Percentiles rank a stretch among this genome's conserved stretches.
These are phyloP conservation scores for Elsinoe necatrix DNA, from an alignment of 2,329 filamentous ascomycete species.

Conservation along the genomic window DNA sequence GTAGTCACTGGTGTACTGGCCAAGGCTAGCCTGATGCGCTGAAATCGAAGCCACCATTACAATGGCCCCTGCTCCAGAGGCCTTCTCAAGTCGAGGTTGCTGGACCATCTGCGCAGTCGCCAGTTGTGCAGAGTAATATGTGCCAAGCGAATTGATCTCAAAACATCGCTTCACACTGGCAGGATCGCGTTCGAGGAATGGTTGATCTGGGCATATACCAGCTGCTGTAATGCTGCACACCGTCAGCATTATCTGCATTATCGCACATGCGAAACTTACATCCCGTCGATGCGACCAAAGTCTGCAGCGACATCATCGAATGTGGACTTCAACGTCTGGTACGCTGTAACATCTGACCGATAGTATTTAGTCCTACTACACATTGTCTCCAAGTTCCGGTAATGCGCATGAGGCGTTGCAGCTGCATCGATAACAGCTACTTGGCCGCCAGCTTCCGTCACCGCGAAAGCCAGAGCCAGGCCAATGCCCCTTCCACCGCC, in stretches of 20 bases:
- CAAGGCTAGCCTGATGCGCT: slow-evolving; percentile 27
- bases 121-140: slow-evolving; percentile 32
- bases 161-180: slow-evolving; percentile 11
- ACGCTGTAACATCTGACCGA: slow-evolving; percentile 16
- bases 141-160: slow-evolving; percentile 25
- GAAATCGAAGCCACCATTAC: slow-evolving; percentile 31
- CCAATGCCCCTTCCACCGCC: slow-evolving; percentile 27
- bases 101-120: slow-evolving; percentile 31
- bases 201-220: slow-evolving; percentile 16
- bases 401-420: slow-evolving; percentile 9
- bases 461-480: slow-evolving; percentile 25
- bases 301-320: slow-evolving; percentile 9
- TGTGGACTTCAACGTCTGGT: slow-evolving; percentile 10
- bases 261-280: not conserved
- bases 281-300: slow-evolving; percentile 16
- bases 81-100: slow-evolving; percentile 23
- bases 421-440: slow-evolving; percentile 24
- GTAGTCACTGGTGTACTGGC: slow-evolving; percentile 27
- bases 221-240: slow-evolving; percentile 15
- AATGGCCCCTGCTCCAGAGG: slow-evolving; percentile 26
- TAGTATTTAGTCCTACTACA: slow-evolving; percentile 14
- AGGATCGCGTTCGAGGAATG: slow-evolving; percentile 16
- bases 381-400: not conserved
- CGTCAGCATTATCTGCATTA: not conserved
- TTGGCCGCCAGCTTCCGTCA: slow-evolving; percentile 25